Percentiles rank a stretch among this genome's conserved stretches.
These are phyloP conservation scores for Talinum fruticosum DNA, from an alignment of 148 eudicot genomes.

Conservation along the genomic window DNA sequence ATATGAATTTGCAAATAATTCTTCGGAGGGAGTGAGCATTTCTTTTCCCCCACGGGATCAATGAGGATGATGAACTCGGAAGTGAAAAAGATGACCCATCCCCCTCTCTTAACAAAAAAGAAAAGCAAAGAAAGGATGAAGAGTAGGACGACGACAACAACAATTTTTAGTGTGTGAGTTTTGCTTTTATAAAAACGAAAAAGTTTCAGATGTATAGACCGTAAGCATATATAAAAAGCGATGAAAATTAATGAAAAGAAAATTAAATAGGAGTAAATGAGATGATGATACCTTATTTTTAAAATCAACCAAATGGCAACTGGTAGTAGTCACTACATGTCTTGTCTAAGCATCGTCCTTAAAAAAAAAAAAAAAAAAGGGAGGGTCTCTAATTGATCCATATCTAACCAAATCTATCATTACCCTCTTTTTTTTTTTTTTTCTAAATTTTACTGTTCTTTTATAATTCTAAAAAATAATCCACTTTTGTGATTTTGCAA, in stretches of 20 bases:
- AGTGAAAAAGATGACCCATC: too few relatives aligned
- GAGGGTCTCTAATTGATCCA: constrained; percentile 15
- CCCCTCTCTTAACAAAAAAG: background rate
- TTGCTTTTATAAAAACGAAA: too few relatives aligned
- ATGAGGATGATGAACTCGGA: background rate
- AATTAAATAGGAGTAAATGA: background rate
- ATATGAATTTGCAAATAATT: too few relatives aligned
- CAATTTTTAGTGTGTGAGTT: too few relatives aligned
- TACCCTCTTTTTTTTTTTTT: constrained; percentile 7
- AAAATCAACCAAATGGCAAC: constrained; percentile 14
- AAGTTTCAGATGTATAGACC: too few relatives aligned
- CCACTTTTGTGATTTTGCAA: too few relatives aligned
- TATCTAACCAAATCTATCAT: constrained; percentile 24
- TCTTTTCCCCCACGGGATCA: background rate
- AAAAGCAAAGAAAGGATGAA: background rate
- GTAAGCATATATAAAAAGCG: background rate
- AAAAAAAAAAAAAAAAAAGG: too few relatives aligned
- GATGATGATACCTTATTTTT: background rate
- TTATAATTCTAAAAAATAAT: background rate
- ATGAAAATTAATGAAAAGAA: background rate
- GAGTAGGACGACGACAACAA: too few relatives aligned
- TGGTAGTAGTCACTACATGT: constrained; percentile 18
- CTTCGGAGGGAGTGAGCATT: too few relatives aligned
- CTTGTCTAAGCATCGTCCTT: constrained; percentile 30
- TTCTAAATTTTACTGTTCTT: background rate